Evolutionary conservation across 441 rosid species (phyloP).

Genomic region (Corymbia citriodora): DNA sequence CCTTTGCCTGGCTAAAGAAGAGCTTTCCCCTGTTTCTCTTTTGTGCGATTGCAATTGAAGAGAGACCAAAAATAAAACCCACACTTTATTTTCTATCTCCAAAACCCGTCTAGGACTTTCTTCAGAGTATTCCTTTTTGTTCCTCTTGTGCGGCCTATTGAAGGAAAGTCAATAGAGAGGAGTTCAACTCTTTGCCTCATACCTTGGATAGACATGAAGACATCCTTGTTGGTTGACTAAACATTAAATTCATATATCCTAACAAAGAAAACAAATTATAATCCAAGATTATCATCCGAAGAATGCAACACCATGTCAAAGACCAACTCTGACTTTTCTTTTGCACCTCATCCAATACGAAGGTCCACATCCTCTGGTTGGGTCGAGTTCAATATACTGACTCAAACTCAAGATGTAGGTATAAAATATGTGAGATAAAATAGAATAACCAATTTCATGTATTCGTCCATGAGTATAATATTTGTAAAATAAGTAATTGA

Average conservation of each 20-base stretch:
- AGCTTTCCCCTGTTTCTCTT: no score
- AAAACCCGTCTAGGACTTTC: no score
- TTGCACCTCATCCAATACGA: background rate
- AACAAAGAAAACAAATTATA: no score
- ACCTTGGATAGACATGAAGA: background rate
- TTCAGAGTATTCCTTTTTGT: no score
- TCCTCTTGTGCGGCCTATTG: no score
- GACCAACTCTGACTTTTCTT: background rate
- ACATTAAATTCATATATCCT: no score
- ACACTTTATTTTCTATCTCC: no score
- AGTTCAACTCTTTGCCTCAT: background rate
- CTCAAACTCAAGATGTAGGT: background rate
- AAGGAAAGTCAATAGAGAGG: accelerated
- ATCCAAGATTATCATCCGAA: no score
- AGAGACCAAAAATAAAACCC: no score
- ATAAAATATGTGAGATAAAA: background rate
- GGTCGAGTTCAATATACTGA: no score
- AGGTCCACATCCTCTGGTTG: background rate
- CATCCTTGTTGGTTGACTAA: accelerated
- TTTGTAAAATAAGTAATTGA: background rate
- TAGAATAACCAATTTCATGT: background rate
- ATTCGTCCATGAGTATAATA: background rate
- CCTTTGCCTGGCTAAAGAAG: no score
- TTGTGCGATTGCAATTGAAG: no score
- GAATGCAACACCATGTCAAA: background rate